Evolutionary conservation across 202 grass and related monocot species (phyloP).

Genomic region (Cymbopogon flexuosus): DNA sequence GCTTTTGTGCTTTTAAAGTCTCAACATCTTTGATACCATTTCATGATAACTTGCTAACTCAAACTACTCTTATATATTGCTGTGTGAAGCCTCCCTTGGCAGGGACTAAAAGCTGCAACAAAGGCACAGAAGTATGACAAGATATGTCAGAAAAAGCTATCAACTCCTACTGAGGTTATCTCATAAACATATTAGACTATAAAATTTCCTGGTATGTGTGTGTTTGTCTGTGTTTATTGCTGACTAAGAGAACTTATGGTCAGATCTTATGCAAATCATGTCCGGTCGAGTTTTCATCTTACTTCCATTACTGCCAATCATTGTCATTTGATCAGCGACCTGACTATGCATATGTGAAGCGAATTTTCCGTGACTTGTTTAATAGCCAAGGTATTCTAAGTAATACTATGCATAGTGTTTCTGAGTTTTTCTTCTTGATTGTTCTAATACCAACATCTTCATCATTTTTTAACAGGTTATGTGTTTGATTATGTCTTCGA

Average conservation of each 20-base stretch:
- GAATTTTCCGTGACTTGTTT: slow-evolving; percentile 74
- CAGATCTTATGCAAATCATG: slow-evolving; percentile 82
- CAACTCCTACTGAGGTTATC: slow-evolving; percentile 81
- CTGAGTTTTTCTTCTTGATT: slow-evolving; percentile 1
- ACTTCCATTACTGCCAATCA: slow-evolving; percentile 85
- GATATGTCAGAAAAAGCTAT: slow-evolving; percentile 90
- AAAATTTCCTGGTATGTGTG: neutral
- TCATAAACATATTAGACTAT: slow-evolving; percentile 18
- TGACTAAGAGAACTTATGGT: slow-evolving; percentile 30
- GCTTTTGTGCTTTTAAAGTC: slow-evolving; percentile 12
- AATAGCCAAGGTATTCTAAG: slow-evolving; percentile 60
- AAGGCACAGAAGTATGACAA: slow-evolving; percentile 97
- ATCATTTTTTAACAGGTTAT: slow-evolving; percentile 48
- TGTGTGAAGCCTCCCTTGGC: slow-evolving; percentile 82
- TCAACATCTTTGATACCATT: slow-evolving; percentile 4
- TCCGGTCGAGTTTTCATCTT: slow-evolving; percentile 81
- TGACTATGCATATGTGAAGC: slow-evolving; percentile 82
- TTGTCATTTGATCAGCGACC: slow-evolving; percentile 85
- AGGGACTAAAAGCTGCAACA: slow-evolving; percentile 91
- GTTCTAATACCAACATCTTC: slow-evolving; percentile 19
- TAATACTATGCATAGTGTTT: neutral
- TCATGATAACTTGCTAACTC: slow-evolving; percentile 15
- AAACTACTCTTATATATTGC: slow-evolving; percentile 23
- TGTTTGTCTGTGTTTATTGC: slow-evolving; percentile 2
- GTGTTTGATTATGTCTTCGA: slow-evolving; percentile 95